Conservation (phyloP, 164 flowering plant species). For the Chimonanthus praecox region DNA sequence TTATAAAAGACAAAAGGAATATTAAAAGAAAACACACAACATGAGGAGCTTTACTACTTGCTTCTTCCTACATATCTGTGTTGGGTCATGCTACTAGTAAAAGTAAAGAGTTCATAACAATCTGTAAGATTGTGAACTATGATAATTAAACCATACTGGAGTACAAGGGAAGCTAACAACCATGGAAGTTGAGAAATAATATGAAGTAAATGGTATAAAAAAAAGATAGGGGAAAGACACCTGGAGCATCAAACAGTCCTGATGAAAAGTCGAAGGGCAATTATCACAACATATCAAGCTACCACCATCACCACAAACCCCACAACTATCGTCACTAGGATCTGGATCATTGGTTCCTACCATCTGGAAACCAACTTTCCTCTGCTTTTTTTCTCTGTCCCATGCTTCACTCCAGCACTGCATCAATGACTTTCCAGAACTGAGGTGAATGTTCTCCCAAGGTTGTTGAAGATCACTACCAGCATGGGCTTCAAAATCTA, state of each 20-base stretch:
- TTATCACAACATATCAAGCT: constrained; percentile 26
- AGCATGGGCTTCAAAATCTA: constrained; percentile 24
- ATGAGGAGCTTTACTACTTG: background rate
- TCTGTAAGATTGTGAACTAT: no score
- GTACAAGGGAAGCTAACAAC: background rate
- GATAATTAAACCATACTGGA: background rate
- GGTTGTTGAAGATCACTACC: constrained; percentile 20
- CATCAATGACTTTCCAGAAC: constrained; percentile 25
- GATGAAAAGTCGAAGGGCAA: constrained; percentile 30
- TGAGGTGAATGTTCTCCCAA: constrained; percentile 16
- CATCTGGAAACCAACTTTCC: constrained; percentile 15
- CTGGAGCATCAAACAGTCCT: constrained; percentile 20
- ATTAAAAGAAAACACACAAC: background rate
- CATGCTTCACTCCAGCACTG: constrained; percentile 23
- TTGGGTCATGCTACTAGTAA: background rate
- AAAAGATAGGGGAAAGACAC: constrained; percentile 7
- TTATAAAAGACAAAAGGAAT: background rate
- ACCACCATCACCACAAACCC: constrained; percentile 28
- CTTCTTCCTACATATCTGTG: background rate
- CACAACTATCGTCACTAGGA: constrained; percentile 25
- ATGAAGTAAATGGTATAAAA: background rate
- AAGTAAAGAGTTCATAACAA: background rate
- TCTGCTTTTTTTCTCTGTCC: constrained; percentile 20
- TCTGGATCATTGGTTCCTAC: constrained; percentile 19
- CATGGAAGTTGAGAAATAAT: background rate